These are phyloP conservation scores for Cladophialophora exuberans DNA, from an alignment of 2,329 filamentous ascomycete genomes.

Conservation along the genomic window DNA sequence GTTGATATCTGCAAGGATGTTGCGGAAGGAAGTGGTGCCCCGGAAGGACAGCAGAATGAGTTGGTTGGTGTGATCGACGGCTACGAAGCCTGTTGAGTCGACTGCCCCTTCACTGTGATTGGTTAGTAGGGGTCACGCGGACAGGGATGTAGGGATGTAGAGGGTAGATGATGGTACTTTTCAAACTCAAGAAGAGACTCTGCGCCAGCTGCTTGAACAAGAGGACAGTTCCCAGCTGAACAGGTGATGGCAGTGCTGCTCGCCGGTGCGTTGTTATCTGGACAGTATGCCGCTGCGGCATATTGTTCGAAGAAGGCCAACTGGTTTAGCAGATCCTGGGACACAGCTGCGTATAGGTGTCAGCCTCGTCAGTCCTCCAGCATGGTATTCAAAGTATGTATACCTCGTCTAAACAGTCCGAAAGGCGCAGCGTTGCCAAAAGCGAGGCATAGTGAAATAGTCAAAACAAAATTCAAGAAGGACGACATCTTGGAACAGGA, in stretches of 20 bases:
- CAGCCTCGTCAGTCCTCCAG: not conserved
- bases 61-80: slow-evolving; percentile 48
- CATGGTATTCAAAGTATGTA: not conserved
- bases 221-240: slow-evolving; percentile 50
- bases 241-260: slow-evolving; percentile 50
- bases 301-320: slow-evolving; percentile 56
- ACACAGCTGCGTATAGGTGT: slow-evolving; percentile 39
- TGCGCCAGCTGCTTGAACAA: slow-evolving; percentile 52
- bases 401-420: slow-evolving; percentile 15
- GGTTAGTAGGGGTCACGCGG: too few relatives aligned
- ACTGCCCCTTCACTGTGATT: slow-evolving; percentile 36
- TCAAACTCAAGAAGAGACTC: slow-evolving; percentile 53
- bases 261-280: slow-evolving; percentile 50
- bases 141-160: too few relatives aligned
- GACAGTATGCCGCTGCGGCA: slow-evolving; percentile 58
- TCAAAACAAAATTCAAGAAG: not conserved
- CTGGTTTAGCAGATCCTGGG: slow-evolving; percentile 43
- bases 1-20: slow-evolving; percentile 39
- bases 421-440: slow-evolving; percentile 10
- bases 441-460: not conserved
- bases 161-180: slow-evolving; percentile 41
- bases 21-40: slow-evolving; percentile 37
- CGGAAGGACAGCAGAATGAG: slow-evolving; percentile 42
- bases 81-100: slow-evolving; percentile 53
- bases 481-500: slow-evolving; percentile 10